These are phyloP conservation scores for Cystofilobasidium bisporidii DNA, from an alignment of 768 basidiomycete genomes.

Conservation along the genomic window DNA sequence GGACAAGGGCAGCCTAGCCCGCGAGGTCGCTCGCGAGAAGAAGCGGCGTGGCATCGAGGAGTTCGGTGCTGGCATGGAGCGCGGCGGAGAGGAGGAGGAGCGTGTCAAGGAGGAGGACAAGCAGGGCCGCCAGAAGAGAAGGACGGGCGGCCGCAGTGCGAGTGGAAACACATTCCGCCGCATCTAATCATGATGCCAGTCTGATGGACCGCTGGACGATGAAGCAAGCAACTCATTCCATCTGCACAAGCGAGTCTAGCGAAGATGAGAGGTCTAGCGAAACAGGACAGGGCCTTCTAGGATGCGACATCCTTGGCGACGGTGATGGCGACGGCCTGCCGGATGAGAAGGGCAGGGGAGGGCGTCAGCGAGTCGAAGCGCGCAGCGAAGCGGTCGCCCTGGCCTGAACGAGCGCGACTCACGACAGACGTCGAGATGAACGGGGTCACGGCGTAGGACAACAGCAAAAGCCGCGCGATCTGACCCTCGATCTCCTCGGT, in stretches of 20 bases:
- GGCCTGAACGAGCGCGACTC: not conserved
- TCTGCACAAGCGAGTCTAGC: too few relatives aligned
- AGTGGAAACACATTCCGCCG: constrained; percentile 59
- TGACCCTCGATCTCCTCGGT: constrained; percentile 33
- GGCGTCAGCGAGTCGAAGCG: too few relatives aligned
- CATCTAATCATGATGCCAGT: not conserved
- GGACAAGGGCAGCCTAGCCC: constrained; percentile 33
- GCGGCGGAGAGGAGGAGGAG: constrained; percentile 48
- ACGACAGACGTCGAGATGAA: constrained; percentile 34
- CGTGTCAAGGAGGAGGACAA: constrained; percentile 51
- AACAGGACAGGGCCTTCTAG: too few relatives aligned
- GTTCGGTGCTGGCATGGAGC: constrained; percentile 86
- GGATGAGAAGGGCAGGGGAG: not conserved
- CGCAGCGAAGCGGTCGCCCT: too few relatives aligned
- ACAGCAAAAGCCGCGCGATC: constrained; percentile 36
- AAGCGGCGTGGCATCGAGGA: constrained; percentile 48
- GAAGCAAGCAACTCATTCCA: too few relatives aligned
- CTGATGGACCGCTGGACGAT: too few relatives aligned
- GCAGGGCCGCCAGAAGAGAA: constrained; percentile 65
- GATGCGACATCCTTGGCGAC: not conserved
- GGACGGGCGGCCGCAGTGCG: constrained; percentile 74
- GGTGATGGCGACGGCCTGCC: constrained; percentile 4
- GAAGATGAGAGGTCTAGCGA: too few relatives aligned
- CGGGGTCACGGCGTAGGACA: constrained; percentile 36
- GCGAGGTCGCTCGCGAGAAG: constrained; percentile 46